phyloP scores from a whole-genome alignment of 306 rosid species.

The Fragaria nilgerrensis region DNA sequence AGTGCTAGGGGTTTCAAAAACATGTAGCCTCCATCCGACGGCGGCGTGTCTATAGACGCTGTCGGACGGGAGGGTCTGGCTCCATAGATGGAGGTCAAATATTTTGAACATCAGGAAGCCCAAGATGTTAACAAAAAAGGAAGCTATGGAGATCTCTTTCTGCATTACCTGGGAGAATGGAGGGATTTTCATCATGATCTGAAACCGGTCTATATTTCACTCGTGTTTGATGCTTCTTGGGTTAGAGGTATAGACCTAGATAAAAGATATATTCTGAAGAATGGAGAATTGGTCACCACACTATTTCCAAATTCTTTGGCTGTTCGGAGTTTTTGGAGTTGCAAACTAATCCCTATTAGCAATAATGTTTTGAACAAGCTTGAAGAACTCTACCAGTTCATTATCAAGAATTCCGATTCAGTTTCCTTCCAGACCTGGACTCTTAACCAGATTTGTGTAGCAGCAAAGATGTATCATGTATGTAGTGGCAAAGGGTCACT shows the following conservation, averaged over 20 bases:
- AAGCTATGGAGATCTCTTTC: conserved; percentile 35
- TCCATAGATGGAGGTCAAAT: conserved; percentile 7
- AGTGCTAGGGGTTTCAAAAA: too few relatives aligned
- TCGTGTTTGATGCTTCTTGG: conserved; percentile 55
- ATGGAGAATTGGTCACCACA: conserved; percentile 29
- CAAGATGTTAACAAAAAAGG: not conserved
- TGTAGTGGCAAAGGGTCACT: not conserved
- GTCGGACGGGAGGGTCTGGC: too few relatives aligned
- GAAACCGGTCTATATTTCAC: conserved; percentile 25
- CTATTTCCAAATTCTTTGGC: too few relatives aligned
- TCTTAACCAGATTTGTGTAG: conserved; percentile 10
- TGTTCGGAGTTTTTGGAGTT: too few relatives aligned
- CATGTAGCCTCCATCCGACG: too few relatives aligned
- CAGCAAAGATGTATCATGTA: not conserved
- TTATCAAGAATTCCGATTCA: conserved; percentile 1
- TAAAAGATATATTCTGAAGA: conserved; percentile 15
- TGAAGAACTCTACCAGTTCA: conserved; percentile 21
- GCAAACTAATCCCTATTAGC: conserved; percentile 18
- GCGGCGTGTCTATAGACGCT: too few relatives aligned
- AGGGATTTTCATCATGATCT: conserved; percentile 19
- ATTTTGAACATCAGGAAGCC: conserved; percentile 26
- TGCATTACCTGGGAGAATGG: conserved; percentile 51
- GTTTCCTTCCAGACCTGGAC: conserved; percentile 5
- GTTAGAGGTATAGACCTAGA: conserved; percentile 21
- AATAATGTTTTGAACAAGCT: conserved; percentile 37